Conservation (phyloP, 257 asterid species). For the Solanum megistacrolobum region DNA sequence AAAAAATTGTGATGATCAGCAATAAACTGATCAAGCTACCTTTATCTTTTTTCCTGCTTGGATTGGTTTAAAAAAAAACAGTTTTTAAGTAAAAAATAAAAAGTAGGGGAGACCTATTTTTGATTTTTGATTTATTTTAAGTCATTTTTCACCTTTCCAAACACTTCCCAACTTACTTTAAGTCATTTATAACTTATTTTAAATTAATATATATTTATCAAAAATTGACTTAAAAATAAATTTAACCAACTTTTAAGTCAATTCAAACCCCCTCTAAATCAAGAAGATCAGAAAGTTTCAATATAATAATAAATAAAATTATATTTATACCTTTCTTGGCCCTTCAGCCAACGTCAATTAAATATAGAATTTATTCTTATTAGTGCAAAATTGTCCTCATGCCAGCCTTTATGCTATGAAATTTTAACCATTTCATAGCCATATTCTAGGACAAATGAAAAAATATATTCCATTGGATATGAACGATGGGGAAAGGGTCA, state of each 20-base stretch:
- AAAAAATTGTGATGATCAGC: not conserved
- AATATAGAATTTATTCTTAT: not conserved
- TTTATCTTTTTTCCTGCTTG: not conserved
- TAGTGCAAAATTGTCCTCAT: not conserved
- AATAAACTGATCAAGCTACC: not conserved
- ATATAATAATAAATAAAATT: not conserved
- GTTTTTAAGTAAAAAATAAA: too few species aligned
- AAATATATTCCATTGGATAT: not conserved
- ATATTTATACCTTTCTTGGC: constrained; percentile 1
- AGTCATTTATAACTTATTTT: too few species aligned
- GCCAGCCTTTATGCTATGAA: not conserved
- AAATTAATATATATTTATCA: too few species aligned
- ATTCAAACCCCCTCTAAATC: not conserved
- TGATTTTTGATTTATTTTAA: too few species aligned
- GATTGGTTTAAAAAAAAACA: too few species aligned
- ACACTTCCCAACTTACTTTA: too few species aligned
- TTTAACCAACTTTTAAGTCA: too few species aligned
- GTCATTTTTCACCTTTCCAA: too few species aligned
- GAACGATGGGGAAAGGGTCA: not conserved
- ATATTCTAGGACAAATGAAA: not conserved
- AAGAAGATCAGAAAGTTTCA: not conserved
- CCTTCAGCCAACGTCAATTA: not conserved
- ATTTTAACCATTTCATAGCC: not conserved
- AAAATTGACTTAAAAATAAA: too few species aligned
- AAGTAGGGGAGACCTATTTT: too few species aligned